Evolutionary conservation across 2,329 filamentous ascomycete genomes (phyloP), one percentile per base, ranked within the genome.

Genomic region (Neocucurbitaria cava): DNA sequence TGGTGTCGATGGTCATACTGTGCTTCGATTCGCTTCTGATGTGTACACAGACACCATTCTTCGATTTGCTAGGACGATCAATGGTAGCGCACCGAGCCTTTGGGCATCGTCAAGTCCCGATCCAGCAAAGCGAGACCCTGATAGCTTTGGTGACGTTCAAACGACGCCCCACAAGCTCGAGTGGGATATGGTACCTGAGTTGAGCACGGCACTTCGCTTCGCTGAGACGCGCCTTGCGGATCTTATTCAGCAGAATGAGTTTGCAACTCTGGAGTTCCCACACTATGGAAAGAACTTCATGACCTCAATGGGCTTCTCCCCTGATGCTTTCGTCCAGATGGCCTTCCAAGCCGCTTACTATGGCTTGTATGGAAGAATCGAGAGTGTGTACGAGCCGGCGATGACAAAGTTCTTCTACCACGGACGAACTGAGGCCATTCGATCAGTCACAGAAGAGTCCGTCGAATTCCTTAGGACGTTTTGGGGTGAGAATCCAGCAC

Each of bases 341-440:
- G 95, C 95, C 0, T 97, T 97, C 79, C 95, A 99, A 76, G 94
- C 94, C 4, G 94, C 95, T 1, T 98, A 99, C 80, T 99, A 97
- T 70, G 95, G 95, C 1, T 83, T 99, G 7, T 99, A 98, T 67
- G 95, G 95, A 3, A 87, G 92, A 4, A 87, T 96, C 1, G 95
- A 98, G 76, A 96, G 92, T 72, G 95, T 93, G 0, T 99, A 99
- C 74, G 95, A 99, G 76, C 95, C 95, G 7, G 94, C 95, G 38
- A 98, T 99, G 95, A 99, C 95, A 46, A 99, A 99, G 76, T 82
- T 89, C 54, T 99, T 87, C 78, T 86, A 96, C 56, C 95, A 98
- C 72, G 95, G 95, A 10, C 89, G 95, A 41, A 99, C 95, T 0
- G 95, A 99, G 77, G 94, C 95, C 4, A 89, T 99, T 61, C 86